A percentile compares a stretch with the other conserved stretches of the same genome.
phyloP scores from a whole-genome alignment of 2,329 filamentous ascomycete genomes.

The Claviceps africana region DNA sequence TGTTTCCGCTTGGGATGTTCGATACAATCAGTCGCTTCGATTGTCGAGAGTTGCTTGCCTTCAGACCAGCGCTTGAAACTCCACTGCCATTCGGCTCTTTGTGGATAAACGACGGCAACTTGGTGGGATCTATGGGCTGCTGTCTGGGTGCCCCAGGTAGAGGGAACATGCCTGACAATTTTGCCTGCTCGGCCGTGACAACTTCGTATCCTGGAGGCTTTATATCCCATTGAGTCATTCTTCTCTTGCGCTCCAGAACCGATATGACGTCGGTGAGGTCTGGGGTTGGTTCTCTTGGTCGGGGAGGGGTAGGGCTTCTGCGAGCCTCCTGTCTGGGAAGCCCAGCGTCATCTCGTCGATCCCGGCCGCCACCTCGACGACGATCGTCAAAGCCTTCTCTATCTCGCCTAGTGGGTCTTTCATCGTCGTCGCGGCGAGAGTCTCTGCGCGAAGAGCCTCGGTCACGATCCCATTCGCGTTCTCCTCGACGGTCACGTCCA shows the following conservation, averaged over 20 bases:
- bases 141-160: conserved; percentile 88
- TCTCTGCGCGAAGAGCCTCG: conserved; percentile 47
- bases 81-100: conserved; percentile 65
- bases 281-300: conserved; percentile 89
- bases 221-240: conserved; percentile 98
- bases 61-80: conserved; percentile 62
- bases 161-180: conserved; percentile 97
- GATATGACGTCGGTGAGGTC: conserved; percentile 80
- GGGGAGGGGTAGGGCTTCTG: conserved; percentile 65
- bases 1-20: conserved; percentile 61
- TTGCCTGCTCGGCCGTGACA: conserved; percentile 95
- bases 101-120: conserved; percentile 92
- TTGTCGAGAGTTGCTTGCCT: conserved; percentile 85
- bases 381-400: conserved; percentile 40
- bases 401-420: conserved; percentile 39
- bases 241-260: conserved; percentile 73
- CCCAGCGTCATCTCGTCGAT: conserved; percentile 25
- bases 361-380: conserved; percentile 35
- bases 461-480: conserved; percentile 68
- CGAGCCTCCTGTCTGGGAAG: conserved; percentile 37
- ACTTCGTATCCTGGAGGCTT: conserved; percentile 97
- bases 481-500: conserved; percentile 50
- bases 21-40: conserved; percentile 81
- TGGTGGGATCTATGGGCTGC: conserved; percentile 87
- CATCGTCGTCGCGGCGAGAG: conserved; percentile 51